Percentiles rank a stretch among this genome's conserved stretches.
phyloP scores from a whole-genome alignment of 192 early-diverging fungal species.

The Oehlia diaphana region DNA sequence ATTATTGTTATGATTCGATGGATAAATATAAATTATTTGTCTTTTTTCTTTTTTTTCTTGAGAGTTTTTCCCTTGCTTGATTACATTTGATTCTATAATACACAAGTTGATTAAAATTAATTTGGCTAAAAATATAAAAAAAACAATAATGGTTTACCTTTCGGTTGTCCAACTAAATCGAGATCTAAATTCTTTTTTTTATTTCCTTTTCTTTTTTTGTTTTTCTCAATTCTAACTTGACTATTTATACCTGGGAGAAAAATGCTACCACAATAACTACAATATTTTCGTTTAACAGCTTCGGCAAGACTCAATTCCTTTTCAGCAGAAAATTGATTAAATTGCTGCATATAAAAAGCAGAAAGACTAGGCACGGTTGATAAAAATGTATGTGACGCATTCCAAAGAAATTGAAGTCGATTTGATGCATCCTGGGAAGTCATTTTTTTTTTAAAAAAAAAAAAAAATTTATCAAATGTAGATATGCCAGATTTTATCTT shows the following conservation, averaged over 20 bases:
- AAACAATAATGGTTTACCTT: neutral
- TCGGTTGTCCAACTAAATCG: neutral
- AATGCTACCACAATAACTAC: constrained; percentile 45
- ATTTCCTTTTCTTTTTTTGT: constrained; percentile 22
- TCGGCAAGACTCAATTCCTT: constrained; percentile 43
- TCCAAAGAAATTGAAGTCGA: constrained; percentile 48
- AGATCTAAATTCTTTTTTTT: neutral
- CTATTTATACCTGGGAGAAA: constrained; percentile 48
- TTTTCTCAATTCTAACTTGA: constrained; percentile 33
- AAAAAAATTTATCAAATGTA: neutral
- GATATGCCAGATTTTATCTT: neutral
- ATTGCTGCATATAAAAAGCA: constrained; percentile 49
- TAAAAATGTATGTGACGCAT: constrained; percentile 42
- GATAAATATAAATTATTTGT: constrained; percentile 29
- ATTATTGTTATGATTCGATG: neutral
- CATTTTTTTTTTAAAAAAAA: neutral
- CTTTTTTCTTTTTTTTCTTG: constrained; percentile 33
- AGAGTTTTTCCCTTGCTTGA: neutral
- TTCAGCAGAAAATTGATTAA: constrained; percentile 35
- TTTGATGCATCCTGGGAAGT: neutral
- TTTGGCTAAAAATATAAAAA: neutral
- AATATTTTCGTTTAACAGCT: constrained; percentile 40
- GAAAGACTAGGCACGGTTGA: constrained; percentile 38
- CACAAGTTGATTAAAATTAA: neutral
- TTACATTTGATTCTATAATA: neutral